These are phyloP conservation scores for Saturnispora dispora DNA, from an alignment of 805 yeast species.

Conservation along the genomic window DNA sequence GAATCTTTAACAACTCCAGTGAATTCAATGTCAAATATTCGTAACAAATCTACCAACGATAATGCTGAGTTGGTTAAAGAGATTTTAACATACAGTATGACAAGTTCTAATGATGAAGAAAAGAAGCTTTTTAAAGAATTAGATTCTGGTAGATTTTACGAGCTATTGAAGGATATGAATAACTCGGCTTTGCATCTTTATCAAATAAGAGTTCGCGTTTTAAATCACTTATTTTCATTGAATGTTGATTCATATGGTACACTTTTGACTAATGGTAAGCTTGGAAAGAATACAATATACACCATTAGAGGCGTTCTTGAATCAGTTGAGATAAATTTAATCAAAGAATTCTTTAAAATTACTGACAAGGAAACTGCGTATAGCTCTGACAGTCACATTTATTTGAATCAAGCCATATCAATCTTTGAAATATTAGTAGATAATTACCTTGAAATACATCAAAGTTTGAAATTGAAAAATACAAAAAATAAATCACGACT, in stretches of 20 bases:
- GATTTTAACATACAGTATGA: slow-evolving; percentile 18
- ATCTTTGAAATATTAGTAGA: slow-evolving; percentile 39
- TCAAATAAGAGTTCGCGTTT: slow-evolving; percentile 22
- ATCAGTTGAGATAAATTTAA: slow-evolving; percentile 20
- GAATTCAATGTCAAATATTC: slow-evolving; percentile 2
- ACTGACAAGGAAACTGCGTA: not conserved
- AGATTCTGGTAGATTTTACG: slow-evolving; percentile 15
- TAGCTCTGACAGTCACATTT: not conserved
- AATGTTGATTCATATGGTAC: slow-evolving; percentile 15
- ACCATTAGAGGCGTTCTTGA: slow-evolving; percentile 20
- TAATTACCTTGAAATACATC: slow-evolving; percentile 27
- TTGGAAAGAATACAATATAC: slow-evolving; percentile 15
- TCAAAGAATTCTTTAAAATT: slow-evolving; percentile 12
- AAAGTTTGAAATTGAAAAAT: slow-evolving; percentile 20
- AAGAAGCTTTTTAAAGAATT: slow-evolving; percentile 13
- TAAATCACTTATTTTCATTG: slow-evolving; percentile 19
- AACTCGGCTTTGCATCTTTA: slow-evolving; percentile 18
- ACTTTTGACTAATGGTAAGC: slow-evolving; percentile 19
- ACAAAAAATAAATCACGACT: slow-evolving; percentile 12
- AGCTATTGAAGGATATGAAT: slow-evolving; percentile 16
- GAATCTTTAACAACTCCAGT: slow-evolving; percentile 19
- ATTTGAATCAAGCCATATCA: slow-evolving; percentile 25
- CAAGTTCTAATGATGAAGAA: slow-evolving; percentile 9
- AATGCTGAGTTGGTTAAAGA: slow-evolving; percentile 25
- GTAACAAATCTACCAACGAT: slow-evolving; percentile 5